Conservation (phyloP, 2,329 filamentous ascomycete species). For the Pseudofabraea citricarpa region DNA sequence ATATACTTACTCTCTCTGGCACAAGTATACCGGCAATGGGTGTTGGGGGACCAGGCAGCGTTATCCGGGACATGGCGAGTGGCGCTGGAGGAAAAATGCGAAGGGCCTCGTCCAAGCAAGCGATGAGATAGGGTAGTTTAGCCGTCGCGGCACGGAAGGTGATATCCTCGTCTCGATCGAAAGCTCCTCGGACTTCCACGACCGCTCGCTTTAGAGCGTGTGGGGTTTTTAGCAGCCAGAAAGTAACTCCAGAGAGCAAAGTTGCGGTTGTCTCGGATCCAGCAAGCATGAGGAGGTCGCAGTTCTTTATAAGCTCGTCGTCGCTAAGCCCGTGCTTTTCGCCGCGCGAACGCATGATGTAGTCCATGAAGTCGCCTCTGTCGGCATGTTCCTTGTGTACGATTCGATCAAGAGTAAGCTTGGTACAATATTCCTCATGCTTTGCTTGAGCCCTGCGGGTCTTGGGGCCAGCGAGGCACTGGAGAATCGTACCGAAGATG, state of each 20-base stretch:
- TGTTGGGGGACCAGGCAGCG: slow-evolving; percentile 7
- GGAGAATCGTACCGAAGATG: too few species aligned
- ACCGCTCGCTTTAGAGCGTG: slow-evolving; percentile 24
- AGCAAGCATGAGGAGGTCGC: slow-evolving; percentile 2
- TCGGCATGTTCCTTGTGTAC: too few species aligned
- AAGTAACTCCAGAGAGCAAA: slow-evolving; percentile 6
- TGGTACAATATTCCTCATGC: too few species aligned
- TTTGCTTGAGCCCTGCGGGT: too few species aligned
- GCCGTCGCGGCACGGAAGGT: slow-evolving; percentile 21
- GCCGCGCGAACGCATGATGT: too few species aligned
- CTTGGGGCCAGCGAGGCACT: too few species aligned
- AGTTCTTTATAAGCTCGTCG: not conserved
- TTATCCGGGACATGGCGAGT: too few species aligned
- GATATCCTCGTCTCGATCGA: slow-evolving; percentile 33
- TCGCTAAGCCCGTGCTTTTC: too few species aligned
- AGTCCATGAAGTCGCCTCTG: too few species aligned
- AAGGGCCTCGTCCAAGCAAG: slow-evolving; percentile 35
- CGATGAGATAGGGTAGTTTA: slow-evolving; percentile 32
- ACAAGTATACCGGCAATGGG: slow-evolving; percentile 7
- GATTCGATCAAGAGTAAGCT: too few species aligned
- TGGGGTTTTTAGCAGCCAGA: slow-evolving; percentile 25
- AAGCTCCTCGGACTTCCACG: slow-evolving; percentile 34
- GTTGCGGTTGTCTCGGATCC: slow-evolving; percentile 10
- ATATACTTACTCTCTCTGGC: slow-evolving; percentile 5
- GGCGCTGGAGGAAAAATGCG: slow-evolving; percentile 34